A percentile compares a stretch with the other conserved stretches of the same genome.
These are phyloP conservation scores for Eremothecium cymbalariae DNA, from an alignment of 1,139 yeast species.

Conservation along the genomic window DNA sequence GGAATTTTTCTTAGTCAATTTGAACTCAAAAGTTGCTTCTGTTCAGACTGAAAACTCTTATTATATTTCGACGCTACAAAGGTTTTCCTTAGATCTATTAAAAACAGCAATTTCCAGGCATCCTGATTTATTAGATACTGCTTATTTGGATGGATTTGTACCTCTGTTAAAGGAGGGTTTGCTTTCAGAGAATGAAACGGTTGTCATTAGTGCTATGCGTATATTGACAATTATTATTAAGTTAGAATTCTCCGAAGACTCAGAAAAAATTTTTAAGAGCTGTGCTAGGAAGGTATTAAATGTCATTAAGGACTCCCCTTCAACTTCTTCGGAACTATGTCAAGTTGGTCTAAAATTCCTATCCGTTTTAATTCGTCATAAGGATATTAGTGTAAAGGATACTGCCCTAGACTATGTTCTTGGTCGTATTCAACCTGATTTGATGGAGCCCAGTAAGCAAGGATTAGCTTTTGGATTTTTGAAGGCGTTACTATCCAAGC, in stretches of 20 bases:
- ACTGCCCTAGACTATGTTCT: constrained; percentile 68
- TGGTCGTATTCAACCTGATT: constrained; percentile 73
- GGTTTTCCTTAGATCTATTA: constrained; percentile 70
- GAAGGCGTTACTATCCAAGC: constrained; percentile 65
- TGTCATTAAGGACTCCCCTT: constrained; percentile 66
- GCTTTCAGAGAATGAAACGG: constrained; percentile 62
- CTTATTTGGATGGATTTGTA: constrained; percentile 62
- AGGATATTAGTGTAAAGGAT: constrained; percentile 59
- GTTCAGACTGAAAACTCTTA: constrained; percentile 46
- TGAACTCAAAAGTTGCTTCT: constrained; percentile 50
- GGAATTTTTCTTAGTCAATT: constrained; percentile 61
- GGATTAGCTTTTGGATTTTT: constrained; percentile 81
- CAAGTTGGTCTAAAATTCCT: constrained; percentile 73
- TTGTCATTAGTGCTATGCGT: constrained; percentile 59
- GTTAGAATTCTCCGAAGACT: constrained; percentile 53
- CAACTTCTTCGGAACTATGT: constrained; percentile 73
- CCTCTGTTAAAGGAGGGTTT: constrained; percentile 61
- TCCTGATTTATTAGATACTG: constrained; percentile 46
- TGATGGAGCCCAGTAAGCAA: constrained; percentile 85
- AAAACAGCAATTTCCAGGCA: constrained; percentile 64
- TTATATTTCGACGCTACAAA: constrained; percentile 54
- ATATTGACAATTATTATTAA: constrained; percentile 54
- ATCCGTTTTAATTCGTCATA: constrained; percentile 64
- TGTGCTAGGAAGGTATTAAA: constrained; percentile 58
- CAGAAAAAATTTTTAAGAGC: constrained; percentile 44